Base-by-base conservation (phyloP, 495 filamentous ascomycete species). In the Astrothelium macrocarpum region DNA sequence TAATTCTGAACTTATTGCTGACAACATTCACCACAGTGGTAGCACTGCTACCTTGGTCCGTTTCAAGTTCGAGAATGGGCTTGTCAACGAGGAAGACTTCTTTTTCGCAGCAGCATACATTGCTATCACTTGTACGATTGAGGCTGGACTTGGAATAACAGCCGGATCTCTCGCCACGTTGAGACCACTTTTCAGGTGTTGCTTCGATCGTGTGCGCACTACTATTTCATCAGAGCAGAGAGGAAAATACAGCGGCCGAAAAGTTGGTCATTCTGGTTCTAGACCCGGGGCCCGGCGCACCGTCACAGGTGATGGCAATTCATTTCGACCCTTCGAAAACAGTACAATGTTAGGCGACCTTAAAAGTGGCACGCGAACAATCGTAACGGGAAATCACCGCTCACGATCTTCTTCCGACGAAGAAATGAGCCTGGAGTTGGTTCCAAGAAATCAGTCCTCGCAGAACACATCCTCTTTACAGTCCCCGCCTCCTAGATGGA, bases 41-140 rank as follows among this genome's bases (percentile, higher is more conserved):
- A 64, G 67, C 61, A 68, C 74, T 43, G 66, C 66, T 62, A 71
- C 73, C 20, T 45, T 74, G 5, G 59, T 73, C 9, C 67, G 72
- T 42, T 70, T 76, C 36, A 36, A 31, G 7, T 73, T 68, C 43
- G 65, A 73, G 39, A 63, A 70, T 23, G 68, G 67, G 34, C 61
- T 74, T 28, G 64, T 65, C 1, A 39, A 64, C n/a, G 59, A 64
- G n/a, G 53, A 68, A 7, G 68, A 74, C 39, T 74, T 74, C 65
- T 76, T 72, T 68, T 71, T 68, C 66, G 73, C 66, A 20, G 65
- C 71, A 12, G 65, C 64, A 14, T 68, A 70, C 60, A 67, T 67
- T n/a, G 63, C 68, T 2, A 70, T 72, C 31, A 71, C 68, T 68
- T 74, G 71, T 29, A 67, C 67, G 16, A 67, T 73, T 53, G 73